Percentiles rank a stretch among this genome's conserved stretches.
Evolutionary conservation across 306 rosid genomes (phyloP).

Genomic region (Styphnolobium japonicum): DNA sequence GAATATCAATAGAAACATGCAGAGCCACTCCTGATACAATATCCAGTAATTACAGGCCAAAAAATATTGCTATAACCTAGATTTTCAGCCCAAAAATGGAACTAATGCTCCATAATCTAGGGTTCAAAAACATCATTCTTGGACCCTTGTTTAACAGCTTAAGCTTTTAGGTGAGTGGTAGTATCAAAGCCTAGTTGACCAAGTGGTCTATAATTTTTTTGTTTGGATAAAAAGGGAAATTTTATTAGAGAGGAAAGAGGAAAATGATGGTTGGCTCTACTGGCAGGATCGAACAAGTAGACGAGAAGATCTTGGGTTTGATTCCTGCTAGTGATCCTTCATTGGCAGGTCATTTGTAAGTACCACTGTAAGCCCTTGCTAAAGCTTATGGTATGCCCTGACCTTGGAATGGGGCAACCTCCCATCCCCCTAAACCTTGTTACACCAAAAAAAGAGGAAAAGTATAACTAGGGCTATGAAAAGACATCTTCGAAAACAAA

Average conservation of each 20-base stretch:
- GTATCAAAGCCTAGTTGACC: background rate
- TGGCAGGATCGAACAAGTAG: too few species aligned
- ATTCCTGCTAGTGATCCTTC: too few species aligned
- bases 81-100: slow-evolving; percentile 1
- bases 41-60: background rate
- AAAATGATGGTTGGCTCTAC: too few species aligned
- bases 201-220: background rate
- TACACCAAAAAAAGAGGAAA: background rate
- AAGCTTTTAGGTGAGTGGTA: background rate
- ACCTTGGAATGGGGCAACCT: too few species aligned
- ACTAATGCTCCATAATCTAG: slow-evolving; percentile 12
- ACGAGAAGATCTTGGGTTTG: too few species aligned
- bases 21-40: slow-evolving; percentile 4
- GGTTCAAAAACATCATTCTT: background rate
- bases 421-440: too few species aligned
- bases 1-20: slow-evolving; percentile 8
- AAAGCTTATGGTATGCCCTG: too few species aligned
- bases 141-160: background rate
- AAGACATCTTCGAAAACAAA: background rate
- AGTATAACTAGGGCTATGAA: background rate
- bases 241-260: background rate
- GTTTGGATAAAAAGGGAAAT: background rate
- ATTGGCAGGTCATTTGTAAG: too few species aligned
- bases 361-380: too few species aligned
- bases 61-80: background rate